phyloP scores from a whole-genome alignment of 164 flowering plant genomes.

The Vitis rotundifolia region DNA sequence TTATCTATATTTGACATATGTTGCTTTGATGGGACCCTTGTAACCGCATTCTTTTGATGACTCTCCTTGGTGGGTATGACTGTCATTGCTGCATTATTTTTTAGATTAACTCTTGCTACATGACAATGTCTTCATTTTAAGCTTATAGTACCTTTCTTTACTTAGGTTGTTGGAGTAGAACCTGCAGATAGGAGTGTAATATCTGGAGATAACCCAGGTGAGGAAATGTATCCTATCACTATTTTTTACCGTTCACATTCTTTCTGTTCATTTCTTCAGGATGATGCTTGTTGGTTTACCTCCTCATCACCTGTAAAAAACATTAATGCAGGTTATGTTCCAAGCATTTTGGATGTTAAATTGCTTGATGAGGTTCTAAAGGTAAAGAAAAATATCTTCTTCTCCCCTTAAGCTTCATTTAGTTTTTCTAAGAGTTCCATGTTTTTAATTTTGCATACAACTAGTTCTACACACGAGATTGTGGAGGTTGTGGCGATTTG shows the following conservation, averaged over 20 bases:
- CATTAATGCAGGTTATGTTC: slow-evolving; percentile 61
- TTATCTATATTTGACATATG: no score
- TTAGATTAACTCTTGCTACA: neutral
- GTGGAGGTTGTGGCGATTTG: no score
- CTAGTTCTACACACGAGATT: no score
- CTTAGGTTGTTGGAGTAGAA: slow-evolving; percentile 81
- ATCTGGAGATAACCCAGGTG: slow-evolving; percentile 78
- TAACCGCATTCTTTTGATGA: no score
- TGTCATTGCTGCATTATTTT: neutral
- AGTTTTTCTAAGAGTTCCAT: neutral
- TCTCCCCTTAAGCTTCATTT: neutral
- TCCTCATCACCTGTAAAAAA: slow-evolving; percentile 2
- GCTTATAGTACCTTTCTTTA: slow-evolving; percentile 13
- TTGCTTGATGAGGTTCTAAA: slow-evolving; percentile 80
- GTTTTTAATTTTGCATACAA: neutral
- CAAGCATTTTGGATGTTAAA: slow-evolving; percentile 68
- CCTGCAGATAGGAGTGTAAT: slow-evolving; percentile 79
- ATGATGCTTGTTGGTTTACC: neutral
- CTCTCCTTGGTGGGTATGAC: neutral
- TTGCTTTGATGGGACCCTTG: no score
- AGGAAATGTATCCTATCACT: neutral
- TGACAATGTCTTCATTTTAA: neutral
- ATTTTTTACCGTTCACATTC: neutral
- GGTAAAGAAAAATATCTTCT: slow-evolving; percentile 33
- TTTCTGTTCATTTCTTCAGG: neutral